phyloP scores from a whole-genome alignment of 2,329 filamentous ascomycete species.

The Phialophora verrucosa region DNA sequence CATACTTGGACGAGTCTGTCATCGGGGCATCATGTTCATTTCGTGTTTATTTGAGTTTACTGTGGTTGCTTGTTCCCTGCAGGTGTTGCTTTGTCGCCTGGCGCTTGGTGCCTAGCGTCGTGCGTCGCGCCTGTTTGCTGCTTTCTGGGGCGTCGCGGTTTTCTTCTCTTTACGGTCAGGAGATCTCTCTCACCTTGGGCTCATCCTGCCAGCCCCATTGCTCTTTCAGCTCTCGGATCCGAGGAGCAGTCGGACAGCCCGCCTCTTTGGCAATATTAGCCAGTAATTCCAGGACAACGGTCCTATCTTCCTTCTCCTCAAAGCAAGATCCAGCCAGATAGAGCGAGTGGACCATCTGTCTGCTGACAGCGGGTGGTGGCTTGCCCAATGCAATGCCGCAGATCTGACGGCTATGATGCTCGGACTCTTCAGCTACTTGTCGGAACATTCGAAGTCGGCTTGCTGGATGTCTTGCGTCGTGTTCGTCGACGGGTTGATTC shows the following conservation, averaged over 20 bases:
- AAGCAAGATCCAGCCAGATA: conserved; percentile 69
- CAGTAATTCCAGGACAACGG: conserved; percentile 61
- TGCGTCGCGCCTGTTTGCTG: not conserved
- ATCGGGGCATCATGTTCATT: not conserved
- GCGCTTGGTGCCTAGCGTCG: not conserved
- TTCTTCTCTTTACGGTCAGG: conserved; percentile 4
- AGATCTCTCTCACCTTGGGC: conserved; percentile 21
- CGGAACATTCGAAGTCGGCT: conserved; percentile 63
- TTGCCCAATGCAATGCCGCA: conserved; percentile 64
- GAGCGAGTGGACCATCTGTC: conserved; percentile 64
- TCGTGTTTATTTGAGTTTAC: not conserved
- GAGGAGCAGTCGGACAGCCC: conserved; percentile 68
- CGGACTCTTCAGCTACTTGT: conserved; percentile 61
- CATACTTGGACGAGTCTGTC: not conserved
- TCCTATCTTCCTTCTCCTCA: conserved; percentile 59
- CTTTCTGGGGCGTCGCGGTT: not conserved
- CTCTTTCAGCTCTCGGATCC: conserved; percentile 48
- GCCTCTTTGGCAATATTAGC: conserved; percentile 66
- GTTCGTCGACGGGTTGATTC: conserved; percentile 64
- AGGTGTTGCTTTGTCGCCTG: not conserved
- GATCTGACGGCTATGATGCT: conserved; percentile 66
- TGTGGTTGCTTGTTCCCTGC: not conserved
- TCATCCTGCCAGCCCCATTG: conserved; percentile 34
- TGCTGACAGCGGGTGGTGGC: conserved; percentile 62
- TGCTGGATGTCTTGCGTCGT: conserved; percentile 58